These are phyloP conservation scores for Globisporangium alternatum DNA, from an alignment of 352 stramenopile species.

Conservation along the genomic window DNA sequence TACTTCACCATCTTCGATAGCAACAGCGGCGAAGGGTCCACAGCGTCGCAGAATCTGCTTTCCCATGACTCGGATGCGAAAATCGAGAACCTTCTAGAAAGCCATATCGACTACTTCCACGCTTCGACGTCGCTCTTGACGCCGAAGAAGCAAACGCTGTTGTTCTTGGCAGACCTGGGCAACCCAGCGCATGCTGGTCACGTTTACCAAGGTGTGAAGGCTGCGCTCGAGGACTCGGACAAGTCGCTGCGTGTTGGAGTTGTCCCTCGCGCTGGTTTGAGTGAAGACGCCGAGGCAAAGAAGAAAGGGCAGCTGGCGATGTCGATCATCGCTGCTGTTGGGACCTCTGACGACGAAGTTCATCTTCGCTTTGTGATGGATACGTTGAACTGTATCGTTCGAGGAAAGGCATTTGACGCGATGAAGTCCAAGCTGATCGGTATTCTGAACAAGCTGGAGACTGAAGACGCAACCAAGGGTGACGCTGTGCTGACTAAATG, in stretches of 20 bases:
- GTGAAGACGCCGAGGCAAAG: neutral
- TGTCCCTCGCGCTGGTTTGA: conserved; percentile 34
- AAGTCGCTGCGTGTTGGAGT: conserved; percentile 56
- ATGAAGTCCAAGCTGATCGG: conserved; percentile 47
- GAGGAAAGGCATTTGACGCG: conserved; percentile 46
- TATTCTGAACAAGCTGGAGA: conserved; percentile 33
- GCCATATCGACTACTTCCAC: conserved; percentile 60
- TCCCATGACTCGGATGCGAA: conserved; percentile 57
- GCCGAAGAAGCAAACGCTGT: conserved; percentile 72
- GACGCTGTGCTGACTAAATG: conserved; percentile 16
- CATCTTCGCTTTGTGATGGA: conserved; percentile 58
- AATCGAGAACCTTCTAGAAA: conserved; percentile 44
- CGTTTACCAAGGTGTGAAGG: conserved; percentile 56
- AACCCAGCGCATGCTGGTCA: conserved; percentile 52
- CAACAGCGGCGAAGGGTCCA: conserved; percentile 7
- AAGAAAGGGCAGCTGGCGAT: conserved; percentile 30
- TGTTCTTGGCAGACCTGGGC: conserved; percentile 55
- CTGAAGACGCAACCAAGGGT: conserved; percentile 13
- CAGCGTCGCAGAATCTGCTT: conserved; percentile 39
- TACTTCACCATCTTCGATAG: conserved; percentile 65
- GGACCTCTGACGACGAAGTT: conserved; percentile 49
- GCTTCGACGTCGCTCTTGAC: conserved; percentile 35
- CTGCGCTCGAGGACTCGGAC: conserved; percentile 64
- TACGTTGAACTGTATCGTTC: conserved; percentile 48
- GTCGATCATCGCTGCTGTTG: conserved; percentile 47